phyloP scores from a whole-genome alignment of 495 filamentous ascomycete species.

The Penicillium manginii region DNA sequence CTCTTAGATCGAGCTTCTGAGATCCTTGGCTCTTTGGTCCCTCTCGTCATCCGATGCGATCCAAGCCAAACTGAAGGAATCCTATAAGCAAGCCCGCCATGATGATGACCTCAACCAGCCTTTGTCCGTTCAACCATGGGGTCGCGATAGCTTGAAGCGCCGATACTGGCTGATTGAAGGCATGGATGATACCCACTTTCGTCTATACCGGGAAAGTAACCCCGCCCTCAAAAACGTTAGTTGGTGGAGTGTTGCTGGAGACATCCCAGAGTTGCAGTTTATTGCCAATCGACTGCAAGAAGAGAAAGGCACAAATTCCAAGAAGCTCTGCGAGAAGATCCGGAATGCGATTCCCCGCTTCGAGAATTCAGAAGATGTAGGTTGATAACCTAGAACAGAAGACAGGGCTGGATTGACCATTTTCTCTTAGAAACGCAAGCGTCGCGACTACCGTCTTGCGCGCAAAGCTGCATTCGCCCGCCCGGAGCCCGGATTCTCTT shows the following conservation, averaged over 20 bases:
- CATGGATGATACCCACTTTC: constrained; percentile 88
- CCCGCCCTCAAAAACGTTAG: constrained; percentile 73
- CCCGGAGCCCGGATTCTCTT: constrained; percentile 85
- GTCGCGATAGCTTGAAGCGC: constrained; percentile 85
- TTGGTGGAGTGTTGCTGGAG: constrained; percentile 93
- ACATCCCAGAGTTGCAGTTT: constrained; percentile 79
- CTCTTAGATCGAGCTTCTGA: constrained; percentile 79
- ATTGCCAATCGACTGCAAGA: constrained; percentile 74
- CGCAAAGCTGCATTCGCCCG: constrained; percentile 87
- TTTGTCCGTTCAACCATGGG: constrained; percentile 93
- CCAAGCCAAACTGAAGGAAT: constrained; percentile 76
- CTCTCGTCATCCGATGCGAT: constrained; percentile 88
- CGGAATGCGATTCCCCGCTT: constrained; percentile 85
- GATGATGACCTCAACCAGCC: constrained; percentile 93
- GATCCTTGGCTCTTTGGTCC: constrained; percentile 83
- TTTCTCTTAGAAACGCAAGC: constrained; percentile 74
- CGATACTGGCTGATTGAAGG: constrained; percentile 94
- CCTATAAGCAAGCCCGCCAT: constrained; percentile 86
- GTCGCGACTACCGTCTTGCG: constrained; percentile 85
- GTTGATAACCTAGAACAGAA: constrained; percentile 16
- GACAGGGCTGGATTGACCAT: constrained; percentile 33
- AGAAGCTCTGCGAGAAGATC: constrained; percentile 76
- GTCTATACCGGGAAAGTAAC: constrained; percentile 94
- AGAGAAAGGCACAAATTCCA: constrained; percentile 79
- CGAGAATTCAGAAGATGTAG: constrained; percentile 88